Evolutionary conservation across 2,329 filamentous ascomycete species (phyloP), one percentile per base, ranked within the genome.

Genomic region (Phoma sp.): DNA sequence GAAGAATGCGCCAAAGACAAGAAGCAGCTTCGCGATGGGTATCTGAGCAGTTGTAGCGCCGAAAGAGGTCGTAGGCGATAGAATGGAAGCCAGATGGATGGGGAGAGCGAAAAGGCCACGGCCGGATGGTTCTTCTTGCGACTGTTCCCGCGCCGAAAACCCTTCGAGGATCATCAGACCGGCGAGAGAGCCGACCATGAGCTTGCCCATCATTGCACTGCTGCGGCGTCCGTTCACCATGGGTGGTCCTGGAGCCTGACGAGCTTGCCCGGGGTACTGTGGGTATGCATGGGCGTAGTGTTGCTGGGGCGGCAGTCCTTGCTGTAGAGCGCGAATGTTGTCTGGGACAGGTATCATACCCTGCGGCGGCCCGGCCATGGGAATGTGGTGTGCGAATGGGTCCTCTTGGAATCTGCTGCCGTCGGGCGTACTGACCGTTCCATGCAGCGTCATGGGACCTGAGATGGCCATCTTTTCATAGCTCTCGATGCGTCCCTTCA

Each of bases 81-180:
- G 62, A 15, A 73, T 60, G 22, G 58, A 58, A 38, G 61, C 62
- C 15, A 73, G 53, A 37, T 73, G 67, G 55, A 77, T 58, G 5
- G 80, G 80, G 3, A 79, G 57, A 24, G 78, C 76, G 51, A 77
- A 77, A 6, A 82, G 68, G 17, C 77, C 77, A 35, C 74, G 72
- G 31, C 71, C 74, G 27, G 70, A 72, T 13, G 77, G 67, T 35
- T 75, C 71, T 43, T 76, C 71, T 51, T 70, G 87, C 41, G 82
- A 84, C 65, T 85, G 84, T 71, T 85, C 85, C 33, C 76, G 72
- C 63, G 87, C 78, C 71, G 89, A 84, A 51, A 93, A 81, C 1
- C 91, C 92, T 76, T 97, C 92, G 64, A 96, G 78, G 31, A 97
- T 84, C 93, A 98, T 96, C 17, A 98, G 81, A 13, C 92, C 92